Evolutionary conservation across 352 stramenopile species (phyloP), one percentile per base, ranked within the genome.

Genomic region (Pythium phragmitis): DNA sequence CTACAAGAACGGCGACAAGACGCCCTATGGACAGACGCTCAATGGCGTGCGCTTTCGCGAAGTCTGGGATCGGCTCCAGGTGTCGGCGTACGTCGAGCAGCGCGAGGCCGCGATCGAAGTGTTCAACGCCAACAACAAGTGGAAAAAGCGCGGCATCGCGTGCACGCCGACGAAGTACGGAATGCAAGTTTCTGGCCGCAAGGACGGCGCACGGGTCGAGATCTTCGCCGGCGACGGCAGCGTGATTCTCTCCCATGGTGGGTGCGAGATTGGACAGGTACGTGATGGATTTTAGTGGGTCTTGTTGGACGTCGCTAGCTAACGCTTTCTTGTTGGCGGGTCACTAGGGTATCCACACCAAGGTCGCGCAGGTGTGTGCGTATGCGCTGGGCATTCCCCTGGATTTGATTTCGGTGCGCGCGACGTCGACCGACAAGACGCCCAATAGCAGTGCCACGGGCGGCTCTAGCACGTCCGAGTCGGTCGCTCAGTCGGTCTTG

Each of bases 101-200:
- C 65, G 72, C 26, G 56, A 74, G 16, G 62, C 79, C 11, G 59
- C 60, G 37, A 65, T 74, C 26, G 34, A 54, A 8, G 42, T 67
- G n/a, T 87, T 79, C 45, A 87, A 87, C 57, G 60, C 51, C 37
- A 70, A 72, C 48, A 82, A 80, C 65, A 66, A 72, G 41, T 87
- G 75, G 75, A 75, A 76, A 42, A 87, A 87, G 41, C 55, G 69
- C 3, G 77, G 77, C 14, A 64, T 95, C 43, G 67, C 76, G 23
- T 65, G 92, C 33, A 79, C 82, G 37, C 87, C 90, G 16, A 92
- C 88, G 5, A 90, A 88, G 59, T 89, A 86, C 60, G 67, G 60
- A 19, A 84, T 83, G 47, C 45, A 59, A 30, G 60, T 69, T 37
- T 63, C 59, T 9, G 65, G 67, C 11, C 67, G 69, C 16, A 69